Evolutionary conservation across 1,139 yeast species (phyloP), one percentile per base, ranked within the genome.

Genomic region (Suhomyces anneliseae): DNA sequence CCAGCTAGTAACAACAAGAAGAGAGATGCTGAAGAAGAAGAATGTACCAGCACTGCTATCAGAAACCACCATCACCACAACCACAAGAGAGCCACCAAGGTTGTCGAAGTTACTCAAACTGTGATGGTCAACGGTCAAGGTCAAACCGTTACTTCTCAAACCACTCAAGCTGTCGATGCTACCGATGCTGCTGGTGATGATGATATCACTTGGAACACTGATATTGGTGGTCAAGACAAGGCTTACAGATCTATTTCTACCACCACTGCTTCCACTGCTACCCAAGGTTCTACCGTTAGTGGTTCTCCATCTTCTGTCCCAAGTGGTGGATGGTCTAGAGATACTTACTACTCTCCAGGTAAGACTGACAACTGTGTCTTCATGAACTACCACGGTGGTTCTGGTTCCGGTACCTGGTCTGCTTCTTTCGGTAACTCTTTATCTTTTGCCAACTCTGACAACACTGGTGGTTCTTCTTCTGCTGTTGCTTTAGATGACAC

Each of bases 81-180:
- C 76, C 92, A 76, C 80, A 82, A 66, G 69, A 65, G 76, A 61
- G 85, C 82, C 43, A 78, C 83, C 50, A 81, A 79, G 58, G 67
- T 81, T 56, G 83, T 85, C 48, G 82, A 85, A 63, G 87, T 87
- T 53, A 87, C 96, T 51, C 79, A 81, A 59, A 88, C 96, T 40
- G 90, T 90, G 40, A 74, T 66, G 53, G 87, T 83, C 46, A 81
- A 83, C 60, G 79, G 68, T 45, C 60, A 75, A 50, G 90, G 87
- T 55, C 67, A 77, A 56, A 65, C 77, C 36, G 69, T 78, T 56
- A 70, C 80, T 48, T 39, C 52, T 3, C 48, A 38, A 24, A 44
- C 46, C 34, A 35, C 45, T 24, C 38, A 44, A 9, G 63, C 76
- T 36, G 66, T 76, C 54, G 68, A 78, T 33, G 39, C 37, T 34